Base-by-base conservation (phyloP, 805 yeast genomes). In the Starmerella roubikii region DNA sequence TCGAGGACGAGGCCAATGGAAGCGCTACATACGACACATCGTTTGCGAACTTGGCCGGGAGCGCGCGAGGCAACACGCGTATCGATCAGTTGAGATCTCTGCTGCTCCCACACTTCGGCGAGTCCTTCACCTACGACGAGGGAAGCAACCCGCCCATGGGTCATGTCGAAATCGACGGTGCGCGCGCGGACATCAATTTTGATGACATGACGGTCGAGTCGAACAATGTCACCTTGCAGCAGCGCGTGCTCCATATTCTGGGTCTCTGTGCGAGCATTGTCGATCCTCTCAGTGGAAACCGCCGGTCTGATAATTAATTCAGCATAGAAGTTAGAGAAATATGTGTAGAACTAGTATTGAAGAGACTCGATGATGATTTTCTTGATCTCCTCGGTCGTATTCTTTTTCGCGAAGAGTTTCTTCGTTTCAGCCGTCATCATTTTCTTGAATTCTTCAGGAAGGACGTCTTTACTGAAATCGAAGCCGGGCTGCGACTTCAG, bases 61-160 rank as follows among this genome's bases (percentile, higher is more conserved):
- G 39, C 22, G 19, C 28, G 17, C 32, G 45, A 7, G 50, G 49
- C 2, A 21, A 32, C 2, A 40, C 45, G 1, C 64, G 77, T 46
- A 56, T 72, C 4, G 62, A 64, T 17, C 68, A 83, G 41, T 70
- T 91, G 10, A 56, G 72, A 2, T 65, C 73, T 11, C 63, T 91
- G 32, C 62, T 91, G 35, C 64, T 66, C 34, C 85, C 91, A 1
- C 99, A 91, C 52, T 91, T 91, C 61, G 98, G 97, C 13, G 83
- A 79, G 19, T 59, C 85, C 1, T 72, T 81, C 42, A 42, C 42
- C 1, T 50, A 54, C 20, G 42, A 52, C 9, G 53, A 61, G 0
- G 62, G 61, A 7, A 28, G 41, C 4, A 30, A 36, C 22, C 55
- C 62, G 58, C 64, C 40, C 60, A 62, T 38, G 52, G 81, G 83